A percentile compares a stretch with the other conserved stretches of the same genome.
phyloP scores from a whole-genome alignment of 768 basidiomycete species.

The Boletus subparvulus region DNA sequence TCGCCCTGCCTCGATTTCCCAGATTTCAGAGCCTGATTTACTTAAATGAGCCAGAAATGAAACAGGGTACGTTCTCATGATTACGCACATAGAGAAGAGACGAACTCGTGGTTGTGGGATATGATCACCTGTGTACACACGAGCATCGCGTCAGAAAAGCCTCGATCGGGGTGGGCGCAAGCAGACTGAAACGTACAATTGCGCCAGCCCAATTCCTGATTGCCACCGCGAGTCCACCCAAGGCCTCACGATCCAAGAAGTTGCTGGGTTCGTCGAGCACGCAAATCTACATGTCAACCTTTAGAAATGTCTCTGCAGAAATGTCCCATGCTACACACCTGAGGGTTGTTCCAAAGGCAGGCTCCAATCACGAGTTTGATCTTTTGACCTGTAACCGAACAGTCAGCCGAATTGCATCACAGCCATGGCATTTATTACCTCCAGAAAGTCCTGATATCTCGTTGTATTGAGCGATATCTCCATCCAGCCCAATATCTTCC shows the following conservation, averaged over 20 bases:
- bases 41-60: constrained; percentile 16
- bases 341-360: constrained; percentile 94
- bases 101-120: constrained; percentile 92
- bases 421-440: constrained; percentile 46
- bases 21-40: constrained; percentile 79
- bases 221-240: constrained; percentile 92
- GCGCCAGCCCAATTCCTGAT: constrained; percentile 95
- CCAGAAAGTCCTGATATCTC: constrained; percentile 94
- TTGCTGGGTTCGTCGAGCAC: constrained; percentile 91
- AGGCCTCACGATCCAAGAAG: constrained; percentile 94
- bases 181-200: constrained; percentile 48
- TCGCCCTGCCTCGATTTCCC: constrained; percentile 86
- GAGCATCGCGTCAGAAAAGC: constrained; percentile 14
- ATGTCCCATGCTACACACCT: constrained; percentile 45
- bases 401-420: constrained; percentile 15
- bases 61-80: constrained; percentile 9
- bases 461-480: constrained; percentile 97
- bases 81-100: constrained; percentile 72
- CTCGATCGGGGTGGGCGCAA: constrained; percentile 15
- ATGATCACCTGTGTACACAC: constrained; percentile 72
- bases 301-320: constrained; percentile 3
- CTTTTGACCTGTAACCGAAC: constrained; percentile 70
- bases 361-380: constrained; percentile 96
- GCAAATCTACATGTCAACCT: constrained; percentile 50
- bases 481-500: constrained; percentile 94